phyloP scores from a whole-genome alignment of 768 basidiomycete genomes.

The Collybia sp. region DNA sequence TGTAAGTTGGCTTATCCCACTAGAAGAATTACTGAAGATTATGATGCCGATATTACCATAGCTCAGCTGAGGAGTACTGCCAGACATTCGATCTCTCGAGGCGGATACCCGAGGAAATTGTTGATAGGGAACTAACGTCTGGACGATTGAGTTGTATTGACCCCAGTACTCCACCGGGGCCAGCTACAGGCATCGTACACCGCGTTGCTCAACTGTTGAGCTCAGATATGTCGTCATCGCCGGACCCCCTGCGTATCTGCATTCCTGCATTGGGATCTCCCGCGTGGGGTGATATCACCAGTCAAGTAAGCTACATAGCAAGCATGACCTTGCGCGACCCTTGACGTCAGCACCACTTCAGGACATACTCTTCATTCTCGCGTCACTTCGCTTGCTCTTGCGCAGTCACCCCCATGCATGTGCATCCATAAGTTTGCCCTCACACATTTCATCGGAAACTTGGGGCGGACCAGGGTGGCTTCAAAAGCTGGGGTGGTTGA shows the following conservation, averaged over 20 bases:
- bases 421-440: conserved; percentile 63
- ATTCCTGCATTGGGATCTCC: conserved; percentile 59
- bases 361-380: conserved; percentile 72
- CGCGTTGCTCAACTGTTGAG: conserved; percentile 23
- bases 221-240: conserved; percentile 11
- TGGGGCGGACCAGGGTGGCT: conserved; percentile 71
- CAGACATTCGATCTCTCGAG: conserved; percentile 68
- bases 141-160: conserved; percentile 27
- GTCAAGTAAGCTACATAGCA: conserved; percentile 38
- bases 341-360: conserved; percentile 19
- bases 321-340: neutral
- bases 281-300: conserved; percentile 61
- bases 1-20: conserved; percentile 25
- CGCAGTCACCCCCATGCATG: conserved; percentile 55
- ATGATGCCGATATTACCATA: conserved; percentile 13
- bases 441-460: conserved; percentile 52
- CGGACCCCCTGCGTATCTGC: conserved; percentile 51
- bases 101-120: conserved; percentile 46
- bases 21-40: neutral
- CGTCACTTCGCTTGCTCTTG: conserved; percentile 57
- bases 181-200: conserved; percentile 16
- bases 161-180: conserved; percentile 2
- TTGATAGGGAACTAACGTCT: conserved; percentile 38
- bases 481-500: conserved; percentile 73
- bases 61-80: conserved; percentile 60